Evolutionary conservation across 306 rosid genomes (phyloP).

Genomic region (Cicer bijugum): DNA sequence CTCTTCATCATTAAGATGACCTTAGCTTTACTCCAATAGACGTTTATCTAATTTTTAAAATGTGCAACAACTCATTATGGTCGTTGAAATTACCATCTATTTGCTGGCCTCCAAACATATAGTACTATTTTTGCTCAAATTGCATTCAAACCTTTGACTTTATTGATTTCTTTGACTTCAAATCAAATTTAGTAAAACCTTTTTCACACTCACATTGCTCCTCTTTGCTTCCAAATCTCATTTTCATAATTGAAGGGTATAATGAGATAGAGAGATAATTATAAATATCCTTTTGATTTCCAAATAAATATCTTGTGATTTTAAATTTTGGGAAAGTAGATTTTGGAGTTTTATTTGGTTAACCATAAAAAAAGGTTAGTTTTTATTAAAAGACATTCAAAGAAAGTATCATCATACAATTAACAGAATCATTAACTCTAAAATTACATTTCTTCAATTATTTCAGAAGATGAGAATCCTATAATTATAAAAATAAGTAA

Average conservation of each 20-base stretch:
- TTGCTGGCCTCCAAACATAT: conserved; percentile 42
- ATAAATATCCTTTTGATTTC: background rate
- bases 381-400: background rate
- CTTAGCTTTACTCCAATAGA: conserved; percentile 45
- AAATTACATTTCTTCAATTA: background rate
- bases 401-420: background rate
- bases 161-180: conserved; percentile 41
- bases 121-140: conserved; percentile 28
- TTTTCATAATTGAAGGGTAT: conserved; percentile 1
- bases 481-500: background rate
- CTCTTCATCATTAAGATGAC: conserved; percentile 48
- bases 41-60: conserved; percentile 25
- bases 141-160: conserved; percentile 49
- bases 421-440: conserved; percentile 1
- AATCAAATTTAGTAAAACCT: conserved; percentile 1
- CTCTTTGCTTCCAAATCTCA: conserved; percentile 25
- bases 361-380: background rate
- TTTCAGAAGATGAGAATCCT: background rate
- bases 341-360: background rate
- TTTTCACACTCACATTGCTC: conserved; percentile 12
- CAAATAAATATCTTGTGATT: background rate
- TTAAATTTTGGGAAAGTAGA: background rate
- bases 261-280: background rate
- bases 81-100: conserved; percentile 37
- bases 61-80: conserved; percentile 44